Conservation (phyloP, 2,329 filamentous ascomycete species). For the Diaporthe eres region DNA sequence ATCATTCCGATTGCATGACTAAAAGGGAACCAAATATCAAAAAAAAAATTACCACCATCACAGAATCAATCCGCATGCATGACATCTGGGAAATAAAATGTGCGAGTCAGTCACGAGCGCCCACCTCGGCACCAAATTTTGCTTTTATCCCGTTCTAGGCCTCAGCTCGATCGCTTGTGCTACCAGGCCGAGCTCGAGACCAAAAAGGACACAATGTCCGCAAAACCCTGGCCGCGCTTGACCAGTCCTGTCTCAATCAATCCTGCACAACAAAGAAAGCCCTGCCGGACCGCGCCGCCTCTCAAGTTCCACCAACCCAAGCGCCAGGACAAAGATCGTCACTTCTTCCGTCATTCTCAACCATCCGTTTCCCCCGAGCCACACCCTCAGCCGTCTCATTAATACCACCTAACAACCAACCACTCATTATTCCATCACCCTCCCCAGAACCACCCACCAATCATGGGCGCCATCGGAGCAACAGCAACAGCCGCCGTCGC, state of each 20-base stretch:
- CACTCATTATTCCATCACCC: background rate
- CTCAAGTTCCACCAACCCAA: background rate
- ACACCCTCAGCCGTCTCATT: background rate
- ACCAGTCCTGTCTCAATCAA: background rate
- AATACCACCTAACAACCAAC: background rate
- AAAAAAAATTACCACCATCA: background rate
- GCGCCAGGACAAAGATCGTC: background rate
- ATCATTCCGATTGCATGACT: too few relatives aligned
- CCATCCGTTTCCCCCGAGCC: background rate
- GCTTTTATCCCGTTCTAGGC: background rate
- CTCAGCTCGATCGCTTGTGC: background rate
- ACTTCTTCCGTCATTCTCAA: background rate
- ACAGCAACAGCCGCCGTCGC: conserved; percentile 55
- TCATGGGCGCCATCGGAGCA: conserved; percentile 32
- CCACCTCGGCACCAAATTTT: background rate
- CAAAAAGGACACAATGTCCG: conserved; percentile 28
- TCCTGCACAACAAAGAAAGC: background rate
- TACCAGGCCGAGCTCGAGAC: background rate
- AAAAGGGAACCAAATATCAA: too few relatives aligned
- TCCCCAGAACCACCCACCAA: background rate
- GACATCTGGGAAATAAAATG: background rate
- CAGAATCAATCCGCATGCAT: background rate
- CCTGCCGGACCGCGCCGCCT: background rate
- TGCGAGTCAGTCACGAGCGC: conserved; percentile 11
- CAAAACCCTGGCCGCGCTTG: background rate